These are phyloP conservation scores for Conidiobolus incongruus DNA, from an alignment of 371 early-diverging fungal species.

Conservation along the genomic window DNA sequence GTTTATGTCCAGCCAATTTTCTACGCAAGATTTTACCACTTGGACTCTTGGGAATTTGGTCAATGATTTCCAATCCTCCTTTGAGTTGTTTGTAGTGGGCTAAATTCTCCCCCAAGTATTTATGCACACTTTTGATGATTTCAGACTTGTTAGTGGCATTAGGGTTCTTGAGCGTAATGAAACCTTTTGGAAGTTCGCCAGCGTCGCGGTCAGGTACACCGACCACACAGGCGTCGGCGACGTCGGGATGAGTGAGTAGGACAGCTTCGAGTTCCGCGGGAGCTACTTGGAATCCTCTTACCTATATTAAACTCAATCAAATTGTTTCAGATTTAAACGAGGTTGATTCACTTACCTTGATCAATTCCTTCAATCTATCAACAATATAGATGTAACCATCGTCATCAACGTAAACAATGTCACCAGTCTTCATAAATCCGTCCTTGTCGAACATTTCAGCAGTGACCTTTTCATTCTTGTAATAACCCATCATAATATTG, in stretches of 20 bases:
- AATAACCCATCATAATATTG: slow-evolving; percentile 29
- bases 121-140: slow-evolving; percentile 29
- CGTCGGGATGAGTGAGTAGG: slow-evolving; percentile 29
- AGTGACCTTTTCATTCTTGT: slow-evolving; percentile 43
- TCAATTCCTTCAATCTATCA: slow-evolving; percentile 53
- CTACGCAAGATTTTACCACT: slow-evolving; percentile 62
- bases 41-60: slow-evolving; percentile 52
- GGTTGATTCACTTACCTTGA: slow-evolving; percentile 14
- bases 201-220: slow-evolving; percentile 23
- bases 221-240: slow-evolving; percentile 56
- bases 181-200: not conserved
- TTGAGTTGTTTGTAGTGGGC: slow-evolving; percentile 51
- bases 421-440: slow-evolving; percentile 71
- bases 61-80: slow-evolving; percentile 51
- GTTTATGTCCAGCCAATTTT: no score
- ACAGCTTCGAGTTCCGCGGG: slow-evolving; percentile 55
- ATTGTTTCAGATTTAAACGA: no score
- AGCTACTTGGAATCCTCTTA: slow-evolving; percentile 56
- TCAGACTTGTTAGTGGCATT: slow-evolving; percentile 6
- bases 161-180: not conserved
- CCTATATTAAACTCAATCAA: no score
- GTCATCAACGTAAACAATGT: slow-evolving; percentile 38
- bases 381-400: slow-evolving; percentile 32
- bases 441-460: slow-evolving; percentile 33
- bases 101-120: no score